Base-by-base conservation (phyloP, 768 basidiomycete genomes). In the Psilocybe cyanescens region DNA sequence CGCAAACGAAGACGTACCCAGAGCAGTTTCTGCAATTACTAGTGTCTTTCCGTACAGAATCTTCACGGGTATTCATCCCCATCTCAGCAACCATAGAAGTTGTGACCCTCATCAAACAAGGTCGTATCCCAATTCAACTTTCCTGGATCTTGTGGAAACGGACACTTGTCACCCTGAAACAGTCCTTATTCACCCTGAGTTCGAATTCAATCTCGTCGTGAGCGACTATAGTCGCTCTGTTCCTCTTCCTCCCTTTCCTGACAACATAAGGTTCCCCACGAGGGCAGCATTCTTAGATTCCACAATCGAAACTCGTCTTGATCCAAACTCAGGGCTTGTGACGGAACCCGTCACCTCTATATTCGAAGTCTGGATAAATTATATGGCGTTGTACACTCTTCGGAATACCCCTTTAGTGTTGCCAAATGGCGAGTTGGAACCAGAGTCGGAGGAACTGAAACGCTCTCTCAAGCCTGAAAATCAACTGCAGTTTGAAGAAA, bases 191-290 rank as follows among this genome's bases (percentile, higher is more conserved):
- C 24, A 24, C 24, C 24, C 24, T 24, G 24, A 64, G 14, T 62
- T 58, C 4, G 31, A 60, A 6, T 66, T 63, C 28, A 47, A 62
- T 45, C 39, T 69, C 31, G 55, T 60, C 28, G 45, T 68, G 37
- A 16, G 49, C 0, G 65, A 70, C 16, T 16, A 61, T 30, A 57
- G 41, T 30, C 65, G 48, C 31, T 68, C 68, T 7, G 31, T 63
- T 48, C 37, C 61, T 3, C 60, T 65, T 33, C 45, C 57, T 3
- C 59, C 60, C 9, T 63, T 62, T 52, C 66, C 65, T 12, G 56
- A 46, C 24, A 57, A 12, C 31, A 56, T 56, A 8, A 12, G 55
- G 19, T 56, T 56, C 16, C 55, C 56, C 3, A 57, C 56, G 11
- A 24, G 28, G 17, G 17, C 45, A 5, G 56, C 56, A 9, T 57